These are phyloP conservation scores for Exidia glandulosa DNA, from an alignment of 768 basidiomycete genomes.

Conservation along the genomic window DNA sequence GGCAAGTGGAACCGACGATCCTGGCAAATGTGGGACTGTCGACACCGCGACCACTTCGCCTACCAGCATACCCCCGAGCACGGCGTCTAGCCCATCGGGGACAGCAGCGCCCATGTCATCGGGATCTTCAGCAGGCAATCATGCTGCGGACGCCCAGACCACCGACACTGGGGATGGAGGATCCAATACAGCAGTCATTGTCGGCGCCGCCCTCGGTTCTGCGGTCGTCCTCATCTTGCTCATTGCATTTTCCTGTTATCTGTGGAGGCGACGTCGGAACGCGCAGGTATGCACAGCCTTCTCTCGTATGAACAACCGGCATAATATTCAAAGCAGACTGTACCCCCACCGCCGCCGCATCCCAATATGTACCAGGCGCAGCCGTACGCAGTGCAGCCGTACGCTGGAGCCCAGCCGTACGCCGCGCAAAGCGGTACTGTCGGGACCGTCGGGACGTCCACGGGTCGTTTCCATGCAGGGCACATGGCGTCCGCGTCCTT, in stretches of 20 bases:
- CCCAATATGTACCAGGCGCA: not conserved
- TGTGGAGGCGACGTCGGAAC: not conserved
- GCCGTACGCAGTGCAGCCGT: too few species aligned
- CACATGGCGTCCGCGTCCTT: too few species aligned
- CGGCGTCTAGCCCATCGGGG: not conserved
- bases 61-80: not conserved
- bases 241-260: not conserved
- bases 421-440: too few species aligned
- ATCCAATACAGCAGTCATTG: not conserved
- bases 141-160: not conserved
- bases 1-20: not conserved
- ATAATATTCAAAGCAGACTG: too few species aligned
- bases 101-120: too few species aligned
- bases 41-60: not conserved
- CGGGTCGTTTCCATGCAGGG: too few species aligned
- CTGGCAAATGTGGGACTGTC: not conserved
- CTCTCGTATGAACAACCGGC: too few species aligned
- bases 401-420: too few species aligned
- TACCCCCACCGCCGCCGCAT: not conserved
- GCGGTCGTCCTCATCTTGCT: not conserved
- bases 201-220: not conserved
- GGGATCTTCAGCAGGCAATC: not conserved
- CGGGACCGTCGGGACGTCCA: too few species aligned
- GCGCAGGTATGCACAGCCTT: not conserved
- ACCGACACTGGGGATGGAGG: not conserved